These are phyloP conservation scores for Fusarium pilosicola DNA, from an alignment of 2,329 filamentous ascomycete species.

Conservation along the genomic window DNA sequence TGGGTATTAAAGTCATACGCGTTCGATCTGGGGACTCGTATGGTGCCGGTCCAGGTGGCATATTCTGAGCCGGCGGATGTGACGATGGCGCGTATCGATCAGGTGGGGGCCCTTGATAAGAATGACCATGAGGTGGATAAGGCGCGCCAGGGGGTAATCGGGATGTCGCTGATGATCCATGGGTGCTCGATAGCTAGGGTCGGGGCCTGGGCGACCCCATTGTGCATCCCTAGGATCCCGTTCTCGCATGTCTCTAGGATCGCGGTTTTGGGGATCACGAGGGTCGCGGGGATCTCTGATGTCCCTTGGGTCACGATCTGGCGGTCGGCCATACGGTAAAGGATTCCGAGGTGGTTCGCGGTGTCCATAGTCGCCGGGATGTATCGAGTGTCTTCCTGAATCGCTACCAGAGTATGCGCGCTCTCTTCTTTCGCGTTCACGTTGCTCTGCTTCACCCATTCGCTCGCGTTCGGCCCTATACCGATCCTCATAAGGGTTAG, in stretches of 20 bases:
- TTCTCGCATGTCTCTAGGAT: constrained; percentile 51
- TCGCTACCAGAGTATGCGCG: constrained; percentile 62
- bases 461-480: constrained; percentile 61
- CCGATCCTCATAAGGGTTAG: constrained; percentile 62
- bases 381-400: constrained; percentile 54
- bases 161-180: constrained; percentile 57
- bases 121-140: constrained; percentile 46
- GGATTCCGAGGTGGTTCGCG: constrained; percentile 57
- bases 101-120: constrained; percentile 46
- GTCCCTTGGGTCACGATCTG: constrained; percentile 54
- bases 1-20: constrained; percentile 52
- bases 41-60: constrained; percentile 44
- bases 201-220: constrained; percentile 48
- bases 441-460: constrained; percentile 56
- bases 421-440: constrained; percentile 56
- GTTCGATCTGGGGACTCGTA: constrained; percentile 65
- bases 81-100: constrained; percentile 50
- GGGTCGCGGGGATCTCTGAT: constrained; percentile 53
- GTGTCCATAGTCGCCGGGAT: constrained; percentile 52
- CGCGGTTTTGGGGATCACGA: constrained; percentile 52
- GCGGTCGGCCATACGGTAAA: constrained; percentile 56
- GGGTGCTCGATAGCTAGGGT: constrained; percentile 49
- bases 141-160: constrained; percentile 60
- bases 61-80: constrained; percentile 48
- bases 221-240: constrained; percentile 49